Conservation (phyloP, 208 protist genomes). For the Herpetomonas tarakana region DNA sequence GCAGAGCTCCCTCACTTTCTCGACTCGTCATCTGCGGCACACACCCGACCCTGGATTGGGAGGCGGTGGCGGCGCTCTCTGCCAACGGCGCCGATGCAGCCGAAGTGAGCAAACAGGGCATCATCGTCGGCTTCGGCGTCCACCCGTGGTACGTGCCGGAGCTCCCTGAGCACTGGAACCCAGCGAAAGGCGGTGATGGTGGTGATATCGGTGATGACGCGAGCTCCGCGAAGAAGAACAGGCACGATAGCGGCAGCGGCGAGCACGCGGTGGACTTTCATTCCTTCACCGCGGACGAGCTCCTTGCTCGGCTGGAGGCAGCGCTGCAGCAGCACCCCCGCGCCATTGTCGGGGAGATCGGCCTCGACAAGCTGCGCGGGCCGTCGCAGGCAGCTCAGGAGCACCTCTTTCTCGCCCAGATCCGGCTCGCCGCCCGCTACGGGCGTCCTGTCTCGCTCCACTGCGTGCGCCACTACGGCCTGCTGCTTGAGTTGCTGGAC, state of each 20-base stretch:
- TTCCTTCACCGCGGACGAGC: constrained; percentile 17
- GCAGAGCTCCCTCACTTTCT: too few species aligned
- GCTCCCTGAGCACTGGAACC: neutral
- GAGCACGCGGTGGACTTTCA: too few species aligned
- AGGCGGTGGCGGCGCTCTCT: constrained; percentile 8
- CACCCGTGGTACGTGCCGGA: constrained; percentile 75
- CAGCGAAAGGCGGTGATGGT: neutral
- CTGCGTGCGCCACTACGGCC: constrained; percentile 75
- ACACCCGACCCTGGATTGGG: constrained; percentile 73
- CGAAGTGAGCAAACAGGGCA: neutral
- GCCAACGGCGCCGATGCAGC: neutral
- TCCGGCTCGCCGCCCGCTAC: constrained; percentile 56
- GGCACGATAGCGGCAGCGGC: too few species aligned
- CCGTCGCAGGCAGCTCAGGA: constrained; percentile 38
- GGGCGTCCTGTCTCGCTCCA: constrained; percentile 67
- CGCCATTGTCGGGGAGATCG: constrained; percentile 83
- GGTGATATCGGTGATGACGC: neutral
- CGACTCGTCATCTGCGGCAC: constrained; percentile 68
- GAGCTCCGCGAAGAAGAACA: too few species aligned
- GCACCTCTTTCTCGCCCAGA: constrained; percentile 45
- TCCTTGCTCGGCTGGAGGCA: constrained; percentile 38
- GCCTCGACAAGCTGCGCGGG: constrained; percentile 76
- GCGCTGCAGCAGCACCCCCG: constrained; percentile 29
- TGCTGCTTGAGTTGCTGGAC: constrained; percentile 47
- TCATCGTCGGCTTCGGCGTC: constrained; percentile 63